phyloP scores from a whole-genome alignment of 2,329 filamentous ascomycete species.

The Fusarium chuoi region DNA sequence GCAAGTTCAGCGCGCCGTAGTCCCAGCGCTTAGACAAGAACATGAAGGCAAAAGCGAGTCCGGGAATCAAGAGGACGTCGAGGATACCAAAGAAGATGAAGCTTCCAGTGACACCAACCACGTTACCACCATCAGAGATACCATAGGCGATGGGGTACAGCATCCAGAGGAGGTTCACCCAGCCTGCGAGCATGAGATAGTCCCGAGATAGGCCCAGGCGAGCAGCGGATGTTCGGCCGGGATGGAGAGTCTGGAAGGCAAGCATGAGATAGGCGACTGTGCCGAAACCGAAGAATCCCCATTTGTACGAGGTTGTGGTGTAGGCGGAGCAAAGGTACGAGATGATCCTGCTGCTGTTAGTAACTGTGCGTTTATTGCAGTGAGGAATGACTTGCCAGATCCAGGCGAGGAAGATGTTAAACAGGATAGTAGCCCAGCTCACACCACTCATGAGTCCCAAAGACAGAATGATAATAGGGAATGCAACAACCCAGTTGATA shows the following conservation, averaged over 20 bases:
- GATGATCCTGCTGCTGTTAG: constrained; percentile 49
- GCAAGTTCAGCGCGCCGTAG: constrained; percentile 60
- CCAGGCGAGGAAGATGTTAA: constrained; percentile 61
- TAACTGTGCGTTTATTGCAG: background rate
- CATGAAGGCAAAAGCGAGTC: constrained; percentile 55
- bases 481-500: constrained; percentile 64
- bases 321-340: constrained; percentile 61
- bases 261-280: constrained; percentile 59
- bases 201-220: constrained; percentile 57
- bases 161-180: constrained; percentile 63
- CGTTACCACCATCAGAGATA: constrained; percentile 32
- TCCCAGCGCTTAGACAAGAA: constrained; percentile 61
- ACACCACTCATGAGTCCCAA: constrained; percentile 63
- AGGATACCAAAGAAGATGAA: constrained; percentile 60
- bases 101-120: constrained; percentile 28
- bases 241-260: constrained; percentile 54
- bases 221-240: constrained; percentile 51
- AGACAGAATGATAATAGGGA: constrained; percentile 57
- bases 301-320: constrained; percentile 63
- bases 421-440: constrained; percentile 66
- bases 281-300: constrained; percentile 67
- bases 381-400: constrained; percentile 51
- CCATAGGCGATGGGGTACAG: constrained; percentile 63
- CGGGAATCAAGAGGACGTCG: constrained; percentile 59
- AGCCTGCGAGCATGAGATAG: constrained; percentile 58